Evolutionary conservation across 2,329 filamentous ascomycete genomes (phyloP).

Genomic region (Colletotrichum sp.): DNA sequence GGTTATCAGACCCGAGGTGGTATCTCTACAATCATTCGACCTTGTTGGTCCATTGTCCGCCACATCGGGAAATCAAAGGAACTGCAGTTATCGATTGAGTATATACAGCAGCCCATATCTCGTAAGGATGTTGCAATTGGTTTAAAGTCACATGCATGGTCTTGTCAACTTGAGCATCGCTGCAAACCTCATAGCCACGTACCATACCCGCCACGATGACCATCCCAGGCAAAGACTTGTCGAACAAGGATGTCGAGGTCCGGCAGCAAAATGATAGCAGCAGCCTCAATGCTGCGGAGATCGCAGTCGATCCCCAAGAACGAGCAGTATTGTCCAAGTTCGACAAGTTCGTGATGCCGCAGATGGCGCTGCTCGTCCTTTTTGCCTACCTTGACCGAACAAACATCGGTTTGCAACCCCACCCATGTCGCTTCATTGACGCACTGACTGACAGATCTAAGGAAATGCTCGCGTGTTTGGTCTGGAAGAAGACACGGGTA

Average conservation of each 20-base stretch:
- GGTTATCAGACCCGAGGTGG: neutral
- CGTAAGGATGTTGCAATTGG: neutral
- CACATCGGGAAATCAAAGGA: neutral
- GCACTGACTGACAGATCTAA: neutral
- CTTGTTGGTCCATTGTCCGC: neutral
- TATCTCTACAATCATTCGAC: neutral
- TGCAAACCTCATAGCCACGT: neutral
- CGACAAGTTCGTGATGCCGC: neutral
- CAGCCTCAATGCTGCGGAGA: neutral
- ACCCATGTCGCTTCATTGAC: neutral
- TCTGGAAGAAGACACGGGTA: constrained; percentile 33
- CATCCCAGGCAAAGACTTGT: neutral
- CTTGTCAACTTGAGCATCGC: neutral
- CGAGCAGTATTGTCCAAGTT: neutral
- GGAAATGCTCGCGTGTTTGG: constrained; percentile 40
- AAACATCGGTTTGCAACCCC: neutral
- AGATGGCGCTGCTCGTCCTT: neutral
- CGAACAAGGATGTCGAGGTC: neutral
- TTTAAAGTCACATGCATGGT: neutral
- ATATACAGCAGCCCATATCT: neutral
- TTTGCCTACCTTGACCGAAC: neutral
- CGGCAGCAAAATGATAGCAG: neutral
- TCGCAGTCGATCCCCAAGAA: neutral
- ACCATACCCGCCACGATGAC: neutral
- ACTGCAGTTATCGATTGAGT: neutral